Conservation (phyloP, 106 monocot species). For the Dendrobium chrysotoxum region DNA sequence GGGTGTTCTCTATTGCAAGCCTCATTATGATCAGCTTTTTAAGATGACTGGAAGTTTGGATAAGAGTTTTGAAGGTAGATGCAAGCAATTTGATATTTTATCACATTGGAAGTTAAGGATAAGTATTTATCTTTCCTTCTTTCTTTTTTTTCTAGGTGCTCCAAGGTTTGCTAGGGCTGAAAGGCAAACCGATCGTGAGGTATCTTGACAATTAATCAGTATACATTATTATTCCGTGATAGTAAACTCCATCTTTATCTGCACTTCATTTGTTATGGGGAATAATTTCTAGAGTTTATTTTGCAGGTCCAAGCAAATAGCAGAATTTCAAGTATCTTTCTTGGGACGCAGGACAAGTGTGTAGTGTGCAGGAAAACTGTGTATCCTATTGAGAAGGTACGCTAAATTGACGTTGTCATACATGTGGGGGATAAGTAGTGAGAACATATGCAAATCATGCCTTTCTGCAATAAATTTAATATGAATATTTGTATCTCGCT, state of each 20-base stretch:
- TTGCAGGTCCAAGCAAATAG: slow-evolving; percentile 22
- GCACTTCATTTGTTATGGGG: neutral
- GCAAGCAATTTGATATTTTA: neutral
- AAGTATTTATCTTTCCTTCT: neutral
- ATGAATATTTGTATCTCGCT: neutral
- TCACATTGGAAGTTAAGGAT: neutral
- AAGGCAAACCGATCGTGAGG: slow-evolving; percentile 34
- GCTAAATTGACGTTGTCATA: neutral
- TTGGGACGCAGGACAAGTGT: slow-evolving; percentile 71
- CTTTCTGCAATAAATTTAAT: neutral
- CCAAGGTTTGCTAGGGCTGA: slow-evolving; percentile 26
- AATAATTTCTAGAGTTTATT: slow-evolving; percentile 6
- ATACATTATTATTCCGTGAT: neutral
- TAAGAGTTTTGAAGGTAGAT: slow-evolving; percentile 66
- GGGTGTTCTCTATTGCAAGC: slow-evolving; percentile 69
- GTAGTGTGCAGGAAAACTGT: slow-evolving; percentile 61
- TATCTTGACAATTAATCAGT: slow-evolving; percentile 7
- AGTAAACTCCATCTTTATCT: neutral
- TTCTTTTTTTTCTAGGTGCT: slow-evolving; percentile 18
- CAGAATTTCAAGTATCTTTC: slow-evolving; percentile 42
- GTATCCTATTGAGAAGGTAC: slow-evolving; percentile 66
- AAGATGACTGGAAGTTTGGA: slow-evolving; percentile 68
- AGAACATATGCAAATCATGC: neutral
- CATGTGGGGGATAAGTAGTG: neutral
- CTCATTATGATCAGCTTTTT: slow-evolving; percentile 76